A percentile compares a stretch with the other conserved stretches of the same genome.
Evolutionary conservation across 495 filamentous ascomycete species (phyloP).

Genomic region (Niebla homalea): DNA sequence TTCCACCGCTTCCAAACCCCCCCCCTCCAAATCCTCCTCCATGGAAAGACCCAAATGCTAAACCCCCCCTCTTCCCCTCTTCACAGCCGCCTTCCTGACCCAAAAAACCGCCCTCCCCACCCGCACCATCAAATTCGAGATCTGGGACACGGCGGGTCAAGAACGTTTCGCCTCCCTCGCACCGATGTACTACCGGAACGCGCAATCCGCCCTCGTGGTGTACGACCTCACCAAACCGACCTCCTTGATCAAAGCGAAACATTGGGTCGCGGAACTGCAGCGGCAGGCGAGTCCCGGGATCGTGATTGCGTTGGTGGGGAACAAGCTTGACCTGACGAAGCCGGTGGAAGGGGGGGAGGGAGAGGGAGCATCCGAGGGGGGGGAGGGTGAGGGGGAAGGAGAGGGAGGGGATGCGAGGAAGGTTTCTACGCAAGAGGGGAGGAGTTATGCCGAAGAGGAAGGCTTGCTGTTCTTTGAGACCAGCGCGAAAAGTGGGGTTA

Average conservation of each 20-base stretch:
- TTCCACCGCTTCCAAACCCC: neutral
- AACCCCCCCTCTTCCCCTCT: neutral
- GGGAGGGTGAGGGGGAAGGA: conserved; percentile 33
- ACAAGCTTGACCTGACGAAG: conserved; percentile 83
- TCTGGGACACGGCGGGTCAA: conserved; percentile 98
- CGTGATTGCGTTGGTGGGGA: conserved; percentile 93
- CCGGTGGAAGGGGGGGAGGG: conserved; percentile 15
- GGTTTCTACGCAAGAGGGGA: conserved; percentile 77
- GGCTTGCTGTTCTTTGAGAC: conserved; percentile 92
- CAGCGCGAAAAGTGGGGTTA: conserved; percentile 86
- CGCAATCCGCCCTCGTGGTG: conserved; percentile 94
- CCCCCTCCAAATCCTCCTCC: neutral
- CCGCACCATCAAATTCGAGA: conserved; percentile 98
- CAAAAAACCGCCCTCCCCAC: conserved; percentile 96
- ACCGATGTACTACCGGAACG: conserved; percentile 99
- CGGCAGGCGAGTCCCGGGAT: conserved; percentile 96
- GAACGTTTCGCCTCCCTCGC: conserved; percentile 94
- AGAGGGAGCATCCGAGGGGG: conserved; percentile 24
- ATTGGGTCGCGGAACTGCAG: conserved; percentile 97
- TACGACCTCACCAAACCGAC: conserved; percentile 98
- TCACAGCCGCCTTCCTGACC: conserved; percentile 84
- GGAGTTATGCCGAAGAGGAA: conserved; percentile 88
- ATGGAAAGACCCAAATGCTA: neutral
- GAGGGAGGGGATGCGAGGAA: conserved; percentile 71
- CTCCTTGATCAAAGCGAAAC: conserved; percentile 88